A percentile compares a stretch with the other conserved stretches of the same genome.
Evolutionary conservation across 345 rosid species (phyloP).

Genomic region (Excoecaria cochinchinensis): DNA sequence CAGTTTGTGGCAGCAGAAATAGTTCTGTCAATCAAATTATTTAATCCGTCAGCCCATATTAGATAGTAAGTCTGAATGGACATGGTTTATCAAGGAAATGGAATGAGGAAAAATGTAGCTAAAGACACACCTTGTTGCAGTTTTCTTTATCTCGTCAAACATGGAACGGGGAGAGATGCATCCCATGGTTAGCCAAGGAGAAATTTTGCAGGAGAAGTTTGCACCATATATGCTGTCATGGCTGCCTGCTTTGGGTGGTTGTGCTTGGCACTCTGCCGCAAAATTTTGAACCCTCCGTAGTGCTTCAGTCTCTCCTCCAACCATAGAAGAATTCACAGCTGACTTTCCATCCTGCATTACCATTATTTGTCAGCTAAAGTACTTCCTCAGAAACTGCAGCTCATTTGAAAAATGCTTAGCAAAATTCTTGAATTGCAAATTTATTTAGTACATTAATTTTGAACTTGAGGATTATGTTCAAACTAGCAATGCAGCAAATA

Average conservation of each 20-base stretch:
- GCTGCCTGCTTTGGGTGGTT: conserved; percentile 61
- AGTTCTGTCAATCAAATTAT: conserved; percentile 19
- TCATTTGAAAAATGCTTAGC: background rate
- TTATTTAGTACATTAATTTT: background rate
- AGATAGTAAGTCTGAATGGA: background rate
- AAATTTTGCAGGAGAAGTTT: conserved; percentile 90
- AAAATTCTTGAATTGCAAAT: background rate
- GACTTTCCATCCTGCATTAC: conserved; percentile 64
- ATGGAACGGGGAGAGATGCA: conserved; percentile 90
- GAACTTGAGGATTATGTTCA: background rate
- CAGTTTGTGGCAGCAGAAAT: conserved; percentile 37
- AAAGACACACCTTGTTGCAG: conserved; percentile 48
- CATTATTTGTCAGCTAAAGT: background rate
- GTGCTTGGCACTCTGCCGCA: conserved; percentile 80
- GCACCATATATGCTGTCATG: conserved; percentile 77
- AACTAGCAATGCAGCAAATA: background rate
- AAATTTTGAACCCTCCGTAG: conserved; percentile 69
- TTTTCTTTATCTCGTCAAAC: conserved; percentile 91
- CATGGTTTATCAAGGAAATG: background rate
- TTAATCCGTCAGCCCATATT: background rate
- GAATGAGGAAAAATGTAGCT: background rate
- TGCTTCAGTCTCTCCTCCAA: conserved; percentile 98
- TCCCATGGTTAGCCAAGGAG: conserved; percentile 92
- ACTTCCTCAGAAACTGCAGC: background rate
- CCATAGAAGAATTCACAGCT: conserved; percentile 50